These are phyloP conservation scores for Coccomyxa sp. DNA, from an alignment of 139 green algal species.

Conservation along the genomic window DNA sequence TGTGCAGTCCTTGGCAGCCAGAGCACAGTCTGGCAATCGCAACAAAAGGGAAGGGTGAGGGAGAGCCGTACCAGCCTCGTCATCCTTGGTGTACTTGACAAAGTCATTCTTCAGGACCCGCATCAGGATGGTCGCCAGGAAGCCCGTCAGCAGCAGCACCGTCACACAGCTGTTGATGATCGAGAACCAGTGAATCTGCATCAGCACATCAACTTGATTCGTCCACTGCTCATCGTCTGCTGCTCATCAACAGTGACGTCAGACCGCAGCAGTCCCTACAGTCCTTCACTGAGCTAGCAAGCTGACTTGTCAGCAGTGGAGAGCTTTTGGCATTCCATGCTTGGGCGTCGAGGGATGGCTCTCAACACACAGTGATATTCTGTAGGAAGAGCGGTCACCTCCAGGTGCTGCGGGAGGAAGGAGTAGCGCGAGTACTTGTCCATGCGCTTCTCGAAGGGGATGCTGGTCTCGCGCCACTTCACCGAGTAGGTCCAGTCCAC, in stretches of 20 bases:
- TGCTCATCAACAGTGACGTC: too few species aligned
- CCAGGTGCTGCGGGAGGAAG: conserved; percentile 90
- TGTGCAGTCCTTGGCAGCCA: too few species aligned
- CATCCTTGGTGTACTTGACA: conserved; percentile 75
- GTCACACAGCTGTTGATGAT: conserved; percentile 97
- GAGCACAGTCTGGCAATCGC: neutral
- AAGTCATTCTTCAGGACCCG: conserved; percentile 94
- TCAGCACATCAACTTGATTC: too few species aligned
- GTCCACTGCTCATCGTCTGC: too few species aligned
- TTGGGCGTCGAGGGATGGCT: neutral
- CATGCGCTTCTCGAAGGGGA: conserved; percentile 78
- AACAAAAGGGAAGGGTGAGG: neutral
- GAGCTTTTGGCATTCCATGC: neutral
- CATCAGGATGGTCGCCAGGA: conserved; percentile 95
- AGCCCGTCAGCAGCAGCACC: conserved; percentile 91
- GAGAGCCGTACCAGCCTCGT: conserved; percentile 25
- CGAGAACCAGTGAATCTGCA: conserved; percentile 96
- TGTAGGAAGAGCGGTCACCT: conserved; percentile 43
- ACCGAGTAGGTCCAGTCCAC: conserved; percentile 82
- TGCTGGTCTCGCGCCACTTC: conserved; percentile 72
- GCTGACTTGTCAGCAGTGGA: too few species aligned
- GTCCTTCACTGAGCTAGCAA: too few species aligned
- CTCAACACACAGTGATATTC: too few species aligned
- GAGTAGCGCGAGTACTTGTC: conserved; percentile 87
- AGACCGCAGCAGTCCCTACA: too few species aligned